A percentile compares a stretch with the other conserved stretches of the same genome.
Conservation (phyloP, 192 early-diverging fungal genomes). For the Coemansia sp. region DNA sequence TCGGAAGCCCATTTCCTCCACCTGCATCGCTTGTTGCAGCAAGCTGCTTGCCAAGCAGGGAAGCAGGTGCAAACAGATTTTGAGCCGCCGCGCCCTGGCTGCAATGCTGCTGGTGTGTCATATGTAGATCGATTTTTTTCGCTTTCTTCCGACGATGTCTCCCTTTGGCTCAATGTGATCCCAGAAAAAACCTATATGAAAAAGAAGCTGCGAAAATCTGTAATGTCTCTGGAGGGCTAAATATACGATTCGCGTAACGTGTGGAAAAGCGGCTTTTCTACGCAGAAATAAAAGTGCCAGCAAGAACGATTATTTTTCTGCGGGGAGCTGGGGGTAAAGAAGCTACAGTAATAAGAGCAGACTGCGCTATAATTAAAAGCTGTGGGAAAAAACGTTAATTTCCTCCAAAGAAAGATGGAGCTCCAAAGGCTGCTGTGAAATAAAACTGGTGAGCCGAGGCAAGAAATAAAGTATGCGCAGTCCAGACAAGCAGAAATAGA, state of each 20-base stretch:
- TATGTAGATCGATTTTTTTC: slow-evolving; percentile 2
- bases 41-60: slow-evolving; percentile 20
- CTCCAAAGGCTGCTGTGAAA: neutral
- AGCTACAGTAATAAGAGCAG: neutral
- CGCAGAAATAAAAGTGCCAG: no score
- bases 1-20: slow-evolving; percentile 20
- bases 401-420: neutral
- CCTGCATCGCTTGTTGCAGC: slow-evolving; percentile 11
- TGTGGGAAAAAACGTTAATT: neutral
- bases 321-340: no score
- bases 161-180: no score
- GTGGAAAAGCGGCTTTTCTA: no score
- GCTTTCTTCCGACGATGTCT: neutral
- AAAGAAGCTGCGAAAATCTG: no score
- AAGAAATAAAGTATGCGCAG: no score
- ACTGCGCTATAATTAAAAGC: neutral
- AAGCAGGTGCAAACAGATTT: slow-evolving; percentile 11
- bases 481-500: neutral
- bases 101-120: slow-evolving; percentile 1
- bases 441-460: no score
- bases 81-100: slow-evolving; percentile 4
- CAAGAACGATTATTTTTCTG: no score
- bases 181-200: no score
- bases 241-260: no score
- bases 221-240: no score